phyloP scores from a whole-genome alignment of 2,329 filamentous ascomycete species.

The Talaromyces rugulosus region DNA sequence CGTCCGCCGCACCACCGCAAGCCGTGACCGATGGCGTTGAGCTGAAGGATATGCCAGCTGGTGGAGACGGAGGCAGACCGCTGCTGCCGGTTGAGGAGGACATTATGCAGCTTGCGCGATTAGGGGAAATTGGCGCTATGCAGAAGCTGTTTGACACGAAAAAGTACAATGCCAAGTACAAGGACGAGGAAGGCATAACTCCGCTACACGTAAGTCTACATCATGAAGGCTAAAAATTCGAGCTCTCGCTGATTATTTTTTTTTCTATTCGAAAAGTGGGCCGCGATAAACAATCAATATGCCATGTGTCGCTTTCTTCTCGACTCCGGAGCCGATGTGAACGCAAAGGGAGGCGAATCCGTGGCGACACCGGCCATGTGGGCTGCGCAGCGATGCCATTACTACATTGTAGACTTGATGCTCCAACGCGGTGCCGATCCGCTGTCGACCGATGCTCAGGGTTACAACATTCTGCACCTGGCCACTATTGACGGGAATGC shows the following conservation, averaged over 20 bases:
- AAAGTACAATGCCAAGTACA: conserved; percentile 75
- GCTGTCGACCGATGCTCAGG: conserved; percentile 85
- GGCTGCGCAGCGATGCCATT: conserved; percentile 94
- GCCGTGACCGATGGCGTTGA: conserved; percentile 33
- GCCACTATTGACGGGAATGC: conserved; percentile 97
- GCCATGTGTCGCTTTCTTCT: conserved; percentile 95
- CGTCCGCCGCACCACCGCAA: conserved; percentile 28
- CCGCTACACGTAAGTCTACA: conserved; percentile 69
- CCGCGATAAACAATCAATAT: conserved; percentile 97
- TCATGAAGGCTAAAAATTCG: neutral
- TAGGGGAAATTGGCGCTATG: conserved; percentile 82
- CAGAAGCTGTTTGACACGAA: conserved; percentile 83
- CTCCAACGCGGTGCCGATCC: conserved; percentile 90
- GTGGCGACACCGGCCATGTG: conserved; percentile 92
- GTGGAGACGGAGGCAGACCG: conserved; percentile 10
- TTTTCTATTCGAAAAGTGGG: conserved; percentile 63
- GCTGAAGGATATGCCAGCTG: conserved; percentile 33
- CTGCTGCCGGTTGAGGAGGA: conserved; percentile 59
- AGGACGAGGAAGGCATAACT: conserved; percentile 89
- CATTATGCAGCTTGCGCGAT: conserved; percentile 89
- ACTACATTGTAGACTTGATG: conserved; percentile 91
- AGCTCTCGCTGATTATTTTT: conserved; percentile 15
- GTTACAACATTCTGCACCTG: conserved; percentile 96
- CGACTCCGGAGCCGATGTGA: conserved; percentile 80
- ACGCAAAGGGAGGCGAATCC: conserved; percentile 92